phyloP scores from a whole-genome alignment of 192 early-diverging fungal species.

The Podila horticola region DNA sequence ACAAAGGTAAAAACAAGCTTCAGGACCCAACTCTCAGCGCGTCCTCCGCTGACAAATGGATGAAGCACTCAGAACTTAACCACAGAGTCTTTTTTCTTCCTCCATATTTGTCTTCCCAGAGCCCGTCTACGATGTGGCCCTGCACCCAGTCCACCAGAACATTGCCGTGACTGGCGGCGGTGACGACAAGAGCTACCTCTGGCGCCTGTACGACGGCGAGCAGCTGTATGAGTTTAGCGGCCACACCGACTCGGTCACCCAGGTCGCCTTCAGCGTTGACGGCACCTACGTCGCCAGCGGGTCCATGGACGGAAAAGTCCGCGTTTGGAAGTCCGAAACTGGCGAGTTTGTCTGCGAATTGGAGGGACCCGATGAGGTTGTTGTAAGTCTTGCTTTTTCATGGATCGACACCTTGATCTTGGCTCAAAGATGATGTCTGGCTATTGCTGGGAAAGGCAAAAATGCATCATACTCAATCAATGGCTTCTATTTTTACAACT shows the following conservation, averaged over 20 bases:
- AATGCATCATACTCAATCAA: not conserved
- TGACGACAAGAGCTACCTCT: conserved; percentile 92
- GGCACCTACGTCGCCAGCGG: conserved; percentile 89
- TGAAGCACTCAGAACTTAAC: no score
- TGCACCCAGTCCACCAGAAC: conserved; percentile 77
- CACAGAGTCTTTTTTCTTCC: not conserved
- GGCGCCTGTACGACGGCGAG: conserved; percentile 87
- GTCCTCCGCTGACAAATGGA: not conserved
- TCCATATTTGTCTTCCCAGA: conserved; percentile 62
- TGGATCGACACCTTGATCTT: not conserved
- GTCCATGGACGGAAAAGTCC: conserved; percentile 96
- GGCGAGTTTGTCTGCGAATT: conserved; percentile 72
- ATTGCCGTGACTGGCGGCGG: conserved; percentile 89
- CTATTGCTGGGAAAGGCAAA: not conserved
- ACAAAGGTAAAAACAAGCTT: conserved; percentile 66
- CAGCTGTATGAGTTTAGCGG: conserved; percentile 74
- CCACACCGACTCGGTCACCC: conserved; percentile 89
- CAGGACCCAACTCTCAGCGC: no score
- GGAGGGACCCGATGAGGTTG: conserved; percentile 92
- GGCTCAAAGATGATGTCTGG: not conserved
- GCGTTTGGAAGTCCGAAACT: conserved; percentile 72
- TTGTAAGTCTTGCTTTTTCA: conserved; percentile 58
- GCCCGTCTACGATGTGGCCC: conserved; percentile 85
- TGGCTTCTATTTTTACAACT: not conserved
- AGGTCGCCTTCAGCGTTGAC: conserved; percentile 83